phyloP scores from a whole-genome alignment of 257 asterid genomes.

The Phtheirospermum japonicum region DNA sequence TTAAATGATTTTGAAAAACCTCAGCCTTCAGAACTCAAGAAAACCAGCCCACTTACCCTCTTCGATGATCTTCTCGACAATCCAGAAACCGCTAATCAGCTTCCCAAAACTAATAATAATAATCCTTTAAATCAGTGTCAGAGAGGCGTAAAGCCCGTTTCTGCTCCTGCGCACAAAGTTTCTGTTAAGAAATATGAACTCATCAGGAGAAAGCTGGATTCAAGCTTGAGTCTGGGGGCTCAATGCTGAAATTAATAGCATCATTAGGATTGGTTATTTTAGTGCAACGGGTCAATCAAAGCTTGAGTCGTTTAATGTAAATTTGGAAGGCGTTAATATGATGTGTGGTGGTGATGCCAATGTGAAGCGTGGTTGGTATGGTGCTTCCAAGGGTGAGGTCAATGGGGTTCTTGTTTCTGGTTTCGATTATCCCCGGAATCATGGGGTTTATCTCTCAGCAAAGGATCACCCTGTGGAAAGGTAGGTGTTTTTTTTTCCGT shows the following conservation, averaged over 20 bases:
- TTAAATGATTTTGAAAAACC: conserved; percentile 18
- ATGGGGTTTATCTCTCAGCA: conserved; percentile 31
- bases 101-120: not conserved
- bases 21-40: not conserved
- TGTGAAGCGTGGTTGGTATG: conserved; percentile 43
- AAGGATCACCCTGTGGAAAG: conserved; percentile 30
- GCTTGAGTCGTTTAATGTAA: conserved; percentile 24
- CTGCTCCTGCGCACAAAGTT: too few species aligned
- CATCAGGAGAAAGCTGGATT: conserved; percentile 27
- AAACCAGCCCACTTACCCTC: conserved; percentile 11
- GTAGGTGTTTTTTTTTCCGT: conserved; percentile 14
- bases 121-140: not conserved
- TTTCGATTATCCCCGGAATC: conserved; percentile 24
- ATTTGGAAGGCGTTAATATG: conserved; percentile 28
- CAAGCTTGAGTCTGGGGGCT: conserved; percentile 29
- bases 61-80: conserved; percentile 20
- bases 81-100: not conserved
- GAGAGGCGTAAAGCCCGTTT: too few species aligned
- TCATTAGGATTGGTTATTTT: conserved; percentile 22
- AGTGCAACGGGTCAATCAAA: conserved; percentile 26
- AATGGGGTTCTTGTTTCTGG: conserved; percentile 30
- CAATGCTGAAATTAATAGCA: conserved; percentile 23
- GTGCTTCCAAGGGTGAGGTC: conserved; percentile 38
- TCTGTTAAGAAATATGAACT: too few species aligned
- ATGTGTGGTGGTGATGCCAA: conserved; percentile 37